Evolutionary conservation across 2,329 filamentous ascomycete genomes (phyloP).

Genomic region (Aureobasidium namibiae): DNA sequence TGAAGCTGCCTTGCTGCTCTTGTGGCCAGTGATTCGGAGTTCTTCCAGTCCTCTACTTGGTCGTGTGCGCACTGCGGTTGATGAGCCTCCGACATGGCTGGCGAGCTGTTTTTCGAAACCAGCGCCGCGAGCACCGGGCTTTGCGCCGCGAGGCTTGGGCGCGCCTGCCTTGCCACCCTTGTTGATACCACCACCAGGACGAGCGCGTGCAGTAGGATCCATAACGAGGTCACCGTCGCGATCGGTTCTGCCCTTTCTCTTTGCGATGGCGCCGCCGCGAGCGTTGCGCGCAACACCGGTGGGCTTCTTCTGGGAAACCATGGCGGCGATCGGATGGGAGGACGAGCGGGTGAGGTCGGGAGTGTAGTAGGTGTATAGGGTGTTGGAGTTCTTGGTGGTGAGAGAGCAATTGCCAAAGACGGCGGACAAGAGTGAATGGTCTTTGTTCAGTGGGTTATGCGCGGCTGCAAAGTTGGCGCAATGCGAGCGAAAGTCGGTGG

Average conservation of each 20-base stretch:
- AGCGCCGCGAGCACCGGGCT: constrained; percentile 11
- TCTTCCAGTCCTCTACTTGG: constrained; percentile 22
- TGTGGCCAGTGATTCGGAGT: constrained; percentile 34
- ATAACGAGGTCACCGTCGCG: constrained; percentile 56
- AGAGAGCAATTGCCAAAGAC: constrained; percentile 5
- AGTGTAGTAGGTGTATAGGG: background rate
- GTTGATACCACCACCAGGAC: constrained; percentile 23
- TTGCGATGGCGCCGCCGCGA: constrained; percentile 14
- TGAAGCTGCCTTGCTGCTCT: constrained; percentile 29
- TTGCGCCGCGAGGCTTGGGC: constrained; percentile 16
- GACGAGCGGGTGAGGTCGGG: background rate
- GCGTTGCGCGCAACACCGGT: constrained; percentile 1
- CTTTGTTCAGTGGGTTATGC: constrained; percentile 6
- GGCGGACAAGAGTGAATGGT: background rate
- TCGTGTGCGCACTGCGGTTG: constrained; percentile 19
- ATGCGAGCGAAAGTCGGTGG: background rate
- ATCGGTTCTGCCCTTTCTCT: constrained; percentile 32
- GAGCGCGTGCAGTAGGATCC: constrained; percentile 36
- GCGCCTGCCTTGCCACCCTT: constrained; percentile 13
- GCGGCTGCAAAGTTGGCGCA: background rate
- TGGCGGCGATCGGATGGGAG: background rate
- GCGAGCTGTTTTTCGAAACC: constrained; percentile 22
- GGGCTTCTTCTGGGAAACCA: constrained; percentile 9
- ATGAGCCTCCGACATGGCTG: constrained; percentile 20
- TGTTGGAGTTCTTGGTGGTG: background rate